These are phyloP conservation scores for Aureobasidium pullulans DNA, from an alignment of 2,329 filamentous ascomycete genomes.

Conservation along the genomic window DNA sequence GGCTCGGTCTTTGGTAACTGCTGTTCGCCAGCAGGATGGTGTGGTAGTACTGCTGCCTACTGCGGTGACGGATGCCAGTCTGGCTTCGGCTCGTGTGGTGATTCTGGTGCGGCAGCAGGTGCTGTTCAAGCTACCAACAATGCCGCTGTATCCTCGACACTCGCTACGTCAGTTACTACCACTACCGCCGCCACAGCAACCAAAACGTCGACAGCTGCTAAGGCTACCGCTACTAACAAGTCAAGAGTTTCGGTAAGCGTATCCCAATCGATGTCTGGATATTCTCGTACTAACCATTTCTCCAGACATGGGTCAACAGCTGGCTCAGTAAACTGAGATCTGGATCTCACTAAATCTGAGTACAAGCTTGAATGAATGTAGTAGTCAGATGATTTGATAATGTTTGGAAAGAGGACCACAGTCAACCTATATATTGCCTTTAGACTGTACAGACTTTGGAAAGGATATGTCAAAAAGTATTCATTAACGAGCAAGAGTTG, in stretches of 20 bases:
- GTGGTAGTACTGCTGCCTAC: conserved; percentile 30
- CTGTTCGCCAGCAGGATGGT: conserved; percentile 31
- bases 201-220: not conserved
- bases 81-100: conserved; percentile 19
- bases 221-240: not conserved
- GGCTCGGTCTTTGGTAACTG: conserved; percentile 27
- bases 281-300: not conserved
- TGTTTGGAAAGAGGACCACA: not conserved
- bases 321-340: not conserved
- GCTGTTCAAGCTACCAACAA: not conserved
- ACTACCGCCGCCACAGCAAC: not conserved
- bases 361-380: not conserved
- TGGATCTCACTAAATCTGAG: not conserved
- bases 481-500: not conserved
- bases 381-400: not conserved
- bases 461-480: not conserved
- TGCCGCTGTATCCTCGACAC: not conserved
- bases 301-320: not conserved
- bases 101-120: not conserved
- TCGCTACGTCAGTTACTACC: not conserved
- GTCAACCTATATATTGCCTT: not conserved
- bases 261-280: rapidly evolving
- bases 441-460: not conserved
- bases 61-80: conserved; percentile 30
- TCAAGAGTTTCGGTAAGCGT: not conserved